These are phyloP conservation scores for Thalassiosira exigua DNA, from an alignment of 352 stramenopile species.

Conservation along the genomic window DNA sequence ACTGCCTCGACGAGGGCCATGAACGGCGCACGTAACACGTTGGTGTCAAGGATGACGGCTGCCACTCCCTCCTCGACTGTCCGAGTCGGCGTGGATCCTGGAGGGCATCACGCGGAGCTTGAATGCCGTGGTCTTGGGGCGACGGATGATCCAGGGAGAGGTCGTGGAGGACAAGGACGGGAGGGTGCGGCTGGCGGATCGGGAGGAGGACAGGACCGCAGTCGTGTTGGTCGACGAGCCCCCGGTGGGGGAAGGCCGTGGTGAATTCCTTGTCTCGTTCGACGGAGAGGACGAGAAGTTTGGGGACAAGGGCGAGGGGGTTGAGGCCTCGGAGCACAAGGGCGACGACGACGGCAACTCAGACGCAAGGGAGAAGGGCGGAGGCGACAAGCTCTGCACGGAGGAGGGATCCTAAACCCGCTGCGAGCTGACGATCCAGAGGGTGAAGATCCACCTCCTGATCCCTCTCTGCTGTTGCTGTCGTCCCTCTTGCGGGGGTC, in stretches of 20 bases:
- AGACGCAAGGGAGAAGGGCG: slow-evolving; percentile 11
- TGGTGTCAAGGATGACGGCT: slow-evolving; percentile 83
- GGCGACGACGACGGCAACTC: slow-evolving; percentile 7
- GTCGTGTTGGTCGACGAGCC: slow-evolving; percentile 59
- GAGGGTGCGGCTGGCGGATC: slow-evolving; percentile 14
- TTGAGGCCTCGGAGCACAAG: slow-evolving; percentile 11
- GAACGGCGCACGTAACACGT: slow-evolving; percentile 77
- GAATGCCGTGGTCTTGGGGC: slow-evolving; percentile 76
- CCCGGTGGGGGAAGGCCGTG: slow-evolving; percentile 50
- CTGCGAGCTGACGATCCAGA: slow-evolving; percentile 75
- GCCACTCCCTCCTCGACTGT: slow-evolving; percentile 81
- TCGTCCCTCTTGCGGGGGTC: slow-evolving; percentile 36
- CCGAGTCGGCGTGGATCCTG: slow-evolving; percentile 70
- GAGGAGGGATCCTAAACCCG: slow-evolving; percentile 66
- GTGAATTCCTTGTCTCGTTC: slow-evolving; percentile 2
- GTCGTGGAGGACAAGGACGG: slow-evolving; percentile 33
- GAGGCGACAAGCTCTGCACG: slow-evolving; percentile 46
- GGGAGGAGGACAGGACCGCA: slow-evolving; percentile 19
- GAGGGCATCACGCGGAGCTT: slow-evolving; percentile 78
- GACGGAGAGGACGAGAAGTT: slow-evolving; percentile 60
- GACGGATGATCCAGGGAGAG: slow-evolving; percentile 82
- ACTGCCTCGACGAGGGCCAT: slow-evolving; percentile 77
- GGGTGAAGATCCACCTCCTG: slow-evolving; percentile 82
- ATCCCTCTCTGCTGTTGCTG: slow-evolving; percentile 71
- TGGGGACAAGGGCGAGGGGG: slow-evolving; percentile 16